Evolutionary conservation across 331 rosid species (phyloP), one percentile per base, ranked within the genome.

Genomic region (Telfairia occidentalis): DNA sequence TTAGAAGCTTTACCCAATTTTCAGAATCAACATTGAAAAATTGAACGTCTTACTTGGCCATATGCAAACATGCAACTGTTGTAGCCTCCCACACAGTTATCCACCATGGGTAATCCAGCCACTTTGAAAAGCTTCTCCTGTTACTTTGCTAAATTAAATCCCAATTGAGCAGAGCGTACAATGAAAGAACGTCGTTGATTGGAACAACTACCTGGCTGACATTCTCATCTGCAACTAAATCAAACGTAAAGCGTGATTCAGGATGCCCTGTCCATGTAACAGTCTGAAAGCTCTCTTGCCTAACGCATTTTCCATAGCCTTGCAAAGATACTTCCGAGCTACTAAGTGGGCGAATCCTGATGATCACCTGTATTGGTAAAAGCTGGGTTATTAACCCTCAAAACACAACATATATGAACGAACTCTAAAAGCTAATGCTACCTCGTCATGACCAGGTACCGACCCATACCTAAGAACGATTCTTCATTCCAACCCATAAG

Each of bases 61-160:
- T 95, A 95, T 54, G 97, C 99, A 85, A 95, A 95, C 99, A 95
- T 95, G 84, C 99, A 95, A 80, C 97, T 92, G 81, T 95, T 95
- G 85, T 95, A 95, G 72, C 99, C 99, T 60, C 83, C 95, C 88
- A 95, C 85, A 80, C 99, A 95, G 75, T 95, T 95, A 79, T 92
- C 99, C 70, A 95, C 90, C 97, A 95, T 95, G 9, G 96, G 96
- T 76, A 95, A 72, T 78, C 99, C 99, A 58, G 99, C 99, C 63
- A 85, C 93, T 84, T 92, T 92, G 77, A 95, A 95, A 65, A 95
- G 86, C 1, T 87, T 88, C 86, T 95, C 99, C 99, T 95, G 96
- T 67, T 73, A 74, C 67, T 81, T 58, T 9, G 38, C 63, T 48
- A 16, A 67, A 48, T 52, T 72, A 42, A 84, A 76, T 23, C 19